Base-by-base conservation (phyloP, 805 yeast species). In the Teunomyces kruisii region DNA sequence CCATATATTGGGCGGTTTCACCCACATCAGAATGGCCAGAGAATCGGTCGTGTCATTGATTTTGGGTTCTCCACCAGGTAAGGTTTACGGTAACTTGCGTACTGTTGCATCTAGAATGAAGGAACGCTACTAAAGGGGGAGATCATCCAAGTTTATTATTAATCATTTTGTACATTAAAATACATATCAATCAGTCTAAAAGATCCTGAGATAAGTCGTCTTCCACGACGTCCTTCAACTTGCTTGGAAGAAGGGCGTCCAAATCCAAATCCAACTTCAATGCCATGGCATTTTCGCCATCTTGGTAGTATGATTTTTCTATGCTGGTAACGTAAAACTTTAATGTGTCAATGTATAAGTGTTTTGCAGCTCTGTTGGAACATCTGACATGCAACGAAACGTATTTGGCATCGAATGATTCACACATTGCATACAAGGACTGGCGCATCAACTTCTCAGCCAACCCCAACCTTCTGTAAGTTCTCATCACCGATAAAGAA, bases 21-120 rank as follows among this genome's bases (percentile, higher is more conserved):
- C 96, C 14, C 97, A 94, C 67, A 94, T 94, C 57, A 82, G 96
- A 72, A 91, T 94, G 85, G 99, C 99, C n/a, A 81, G 98, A 71
- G 96, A 90, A 70, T 84, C 98, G 12, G 96, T 94, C 27, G 97
- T 94, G 48, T 82, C 92, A 52, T 78, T 94, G 62, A 94, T 94
- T 70, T 79, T 94, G 58, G 99, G 99, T 74, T 84, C 95, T 49
- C 99, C 98, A 32, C 99, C 99, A 32, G 97, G 98, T 53, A 94
- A 94, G 69, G 96, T 94, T 46, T 94, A 94, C 64, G 98, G 98
- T 54, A 94, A 94, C 67, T 78, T 94, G 67, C 87, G 99, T 72
- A 89, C 96, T 31, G 95, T 94, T 55, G 97, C 98, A 39, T 88
- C 97, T 9, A 82, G 99, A 71, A 81, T 94, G 84, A 94, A 94